Conservation (phyloP, 192 early-diverging fungal genomes). For the Backusella psychrophila region DNA sequence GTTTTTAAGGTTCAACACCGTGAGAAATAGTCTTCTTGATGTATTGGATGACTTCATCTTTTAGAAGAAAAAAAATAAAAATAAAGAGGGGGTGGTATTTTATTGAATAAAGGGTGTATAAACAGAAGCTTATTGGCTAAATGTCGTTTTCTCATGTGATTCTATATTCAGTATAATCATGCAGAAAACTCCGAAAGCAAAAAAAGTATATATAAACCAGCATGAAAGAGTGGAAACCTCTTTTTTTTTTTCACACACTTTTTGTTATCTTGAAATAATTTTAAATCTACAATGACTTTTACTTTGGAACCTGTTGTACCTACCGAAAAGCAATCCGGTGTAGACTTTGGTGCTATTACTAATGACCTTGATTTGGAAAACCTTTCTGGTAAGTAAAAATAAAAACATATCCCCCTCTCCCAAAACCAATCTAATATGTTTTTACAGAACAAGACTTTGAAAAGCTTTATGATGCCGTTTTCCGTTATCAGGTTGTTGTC, state of each 20-base stretch:
- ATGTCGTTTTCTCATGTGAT: not conserved
- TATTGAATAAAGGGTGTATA: not conserved
- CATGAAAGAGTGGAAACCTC: not conserved
- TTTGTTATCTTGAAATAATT: not conserved
- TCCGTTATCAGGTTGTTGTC: constrained; percentile 31
- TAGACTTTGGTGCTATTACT: constrained; percentile 30
- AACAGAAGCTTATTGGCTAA: not conserved
- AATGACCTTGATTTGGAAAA: constrained; percentile 32
- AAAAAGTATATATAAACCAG: not conserved
- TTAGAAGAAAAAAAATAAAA: not conserved
- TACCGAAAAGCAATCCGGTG: constrained; percentile 25
- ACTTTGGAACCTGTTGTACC: constrained; percentile 24
- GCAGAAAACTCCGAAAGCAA: not conserved
- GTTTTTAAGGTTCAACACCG: not conserved
- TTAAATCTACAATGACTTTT: constrained; percentile 12
- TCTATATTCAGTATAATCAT: constrained; percentile 7
- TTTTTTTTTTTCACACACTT: not conserved
- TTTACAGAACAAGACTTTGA: constrained; percentile 30
- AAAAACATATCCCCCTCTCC: too few species aligned
- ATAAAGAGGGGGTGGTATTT: not conserved
- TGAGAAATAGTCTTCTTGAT: not conserved
- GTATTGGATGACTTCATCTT: not conserved
- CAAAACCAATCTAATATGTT: not conserved
- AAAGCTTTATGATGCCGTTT: constrained; percentile 31
- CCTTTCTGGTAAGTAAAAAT: constrained; percentile 20